A percentile compares a stretch with the other conserved stretches of the same genome.
Conservation (phyloP, 257 asterid genomes). For the Jaltomata sinuosa region DNA sequence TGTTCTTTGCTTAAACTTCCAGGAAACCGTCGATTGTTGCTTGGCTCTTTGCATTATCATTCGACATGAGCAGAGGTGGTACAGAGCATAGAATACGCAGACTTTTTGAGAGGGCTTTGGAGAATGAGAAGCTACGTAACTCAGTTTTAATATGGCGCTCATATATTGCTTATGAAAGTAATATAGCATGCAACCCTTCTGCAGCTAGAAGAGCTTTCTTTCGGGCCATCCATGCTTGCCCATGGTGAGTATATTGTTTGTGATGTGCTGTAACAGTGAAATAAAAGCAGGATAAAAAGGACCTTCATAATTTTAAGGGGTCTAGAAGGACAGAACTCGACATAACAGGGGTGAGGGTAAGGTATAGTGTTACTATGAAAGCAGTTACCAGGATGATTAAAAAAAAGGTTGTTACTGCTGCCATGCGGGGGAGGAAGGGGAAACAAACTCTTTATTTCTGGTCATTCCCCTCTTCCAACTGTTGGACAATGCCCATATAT, state of each 20-base stretch:
- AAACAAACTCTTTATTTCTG: not conserved
- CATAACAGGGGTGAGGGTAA: not conserved
- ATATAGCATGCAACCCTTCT: conserved; percentile 35
- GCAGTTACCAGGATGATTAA: not conserved
- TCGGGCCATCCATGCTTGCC: conserved; percentile 94
- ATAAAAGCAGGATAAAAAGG: not conserved
- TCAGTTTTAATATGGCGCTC: conserved; percentile 82
- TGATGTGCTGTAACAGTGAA: not conserved
- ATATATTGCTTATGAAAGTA: conserved; percentile 67
- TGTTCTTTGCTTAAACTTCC: conserved; percentile 16
- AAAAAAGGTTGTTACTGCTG: not conserved
- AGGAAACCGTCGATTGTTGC: conserved; percentile 78
- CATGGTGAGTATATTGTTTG: conserved; percentile 51
- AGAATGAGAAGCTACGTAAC: conserved; percentile 48
- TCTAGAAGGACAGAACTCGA: not conserved
- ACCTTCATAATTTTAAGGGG: not conserved
- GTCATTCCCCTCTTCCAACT: not conserved
- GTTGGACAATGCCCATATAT: not conserved
- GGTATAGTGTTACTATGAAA: not conserved
- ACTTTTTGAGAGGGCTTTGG: conserved; percentile 80
- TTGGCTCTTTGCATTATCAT: conserved; percentile 63
- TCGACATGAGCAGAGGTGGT: conserved; percentile 61
- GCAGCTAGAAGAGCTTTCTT: conserved; percentile 85
- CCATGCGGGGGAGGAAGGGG: not conserved
- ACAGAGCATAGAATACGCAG: conserved; percentile 70